A percentile compares a stretch with the other conserved stretches of the same genome.
phyloP scores from a whole-genome alignment of 106 monocot species.

The Apostasia shenzhenica region DNA sequence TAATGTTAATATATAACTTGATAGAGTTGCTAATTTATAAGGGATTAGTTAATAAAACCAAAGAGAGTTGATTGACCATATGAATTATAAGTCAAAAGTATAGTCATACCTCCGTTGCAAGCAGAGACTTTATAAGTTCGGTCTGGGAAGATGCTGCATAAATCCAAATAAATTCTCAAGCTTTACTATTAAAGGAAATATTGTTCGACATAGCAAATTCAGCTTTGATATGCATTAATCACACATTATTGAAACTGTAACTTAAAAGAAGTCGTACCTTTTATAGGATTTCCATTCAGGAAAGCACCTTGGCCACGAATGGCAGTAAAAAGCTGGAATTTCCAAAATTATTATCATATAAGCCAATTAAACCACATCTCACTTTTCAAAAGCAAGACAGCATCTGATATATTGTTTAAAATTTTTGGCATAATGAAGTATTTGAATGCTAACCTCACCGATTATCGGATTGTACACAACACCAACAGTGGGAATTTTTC shows the following conservation, averaged over 20 bases:
- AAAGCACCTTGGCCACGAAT: conserved; percentile 90
- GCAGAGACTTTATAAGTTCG: conserved; percentile 81
- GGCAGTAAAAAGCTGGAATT: conserved; percentile 66
- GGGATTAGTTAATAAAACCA: no score
- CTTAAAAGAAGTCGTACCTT: conserved; percentile 26
- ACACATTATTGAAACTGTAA: no score
- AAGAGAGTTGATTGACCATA: no score
- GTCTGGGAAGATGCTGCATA: conserved; percentile 72
- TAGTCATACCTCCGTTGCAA: conserved; percentile 77
- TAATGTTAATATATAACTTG: no score
- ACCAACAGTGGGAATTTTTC: conserved; percentile 80
- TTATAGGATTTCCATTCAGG: conserved; percentile 77
- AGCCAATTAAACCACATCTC: no score
- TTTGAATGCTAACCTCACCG: conserved; percentile 50
- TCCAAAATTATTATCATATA: no score
- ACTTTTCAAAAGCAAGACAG: no score
- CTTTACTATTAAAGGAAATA: background rate
- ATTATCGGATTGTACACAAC: conserved; percentile 94
- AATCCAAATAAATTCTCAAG: conserved; percentile 3
- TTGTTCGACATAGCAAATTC: no score
- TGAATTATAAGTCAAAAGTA: background rate
- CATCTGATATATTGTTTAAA: no score
- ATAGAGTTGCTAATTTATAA: no score
- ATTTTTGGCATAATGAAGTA: no score
- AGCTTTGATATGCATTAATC: background rate